Percentiles rank a stretch among this genome's conserved stretches.
These are phyloP conservation scores for Thielaviopsis cerberus DNA, from an alignment of 2,329 filamentous ascomycete species.

Conservation along the genomic window DNA sequence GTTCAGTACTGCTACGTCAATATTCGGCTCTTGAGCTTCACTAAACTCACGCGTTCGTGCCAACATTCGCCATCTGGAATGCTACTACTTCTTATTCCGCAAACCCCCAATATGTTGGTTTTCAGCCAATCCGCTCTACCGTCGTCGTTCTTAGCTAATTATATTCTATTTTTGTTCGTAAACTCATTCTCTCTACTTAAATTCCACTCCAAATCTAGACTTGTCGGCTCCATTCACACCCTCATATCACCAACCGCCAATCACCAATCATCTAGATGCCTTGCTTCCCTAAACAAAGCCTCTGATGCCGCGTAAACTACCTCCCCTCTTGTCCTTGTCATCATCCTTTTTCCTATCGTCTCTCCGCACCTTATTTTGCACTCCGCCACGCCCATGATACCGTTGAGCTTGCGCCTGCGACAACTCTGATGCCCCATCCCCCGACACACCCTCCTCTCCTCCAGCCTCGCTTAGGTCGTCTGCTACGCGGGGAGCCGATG, in stretches of 20 bases:
- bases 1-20: too few species aligned
- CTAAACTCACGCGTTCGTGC: too few species aligned
- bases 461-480: conserved; percentile 22
- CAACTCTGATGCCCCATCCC: conserved; percentile 12
- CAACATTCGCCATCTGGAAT: too few species aligned
- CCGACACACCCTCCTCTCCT: neutral
- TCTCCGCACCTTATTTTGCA: conserved; percentile 17
- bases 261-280: neutral
- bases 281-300: conserved; percentile 15
- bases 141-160: too few species aligned
- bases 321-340: conserved; percentile 23
- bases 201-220: neutral
- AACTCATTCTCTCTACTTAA: too few species aligned
- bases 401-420: conserved; percentile 24
- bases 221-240: neutral
- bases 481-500: neutral
- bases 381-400: conserved; percentile 10
- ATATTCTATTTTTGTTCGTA: too few species aligned
- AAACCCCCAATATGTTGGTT: too few species aligned
- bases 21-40: too few species aligned
- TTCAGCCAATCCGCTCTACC: too few species aligned
- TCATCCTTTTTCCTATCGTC: conserved; percentile 28
- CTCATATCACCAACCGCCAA: too few species aligned
- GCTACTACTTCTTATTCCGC: too few species aligned
- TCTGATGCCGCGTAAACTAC: conserved; percentile 18